Evolutionary conservation across 305 asterid species (phyloP).

Genomic region (Rubia tinctorum): DNA sequence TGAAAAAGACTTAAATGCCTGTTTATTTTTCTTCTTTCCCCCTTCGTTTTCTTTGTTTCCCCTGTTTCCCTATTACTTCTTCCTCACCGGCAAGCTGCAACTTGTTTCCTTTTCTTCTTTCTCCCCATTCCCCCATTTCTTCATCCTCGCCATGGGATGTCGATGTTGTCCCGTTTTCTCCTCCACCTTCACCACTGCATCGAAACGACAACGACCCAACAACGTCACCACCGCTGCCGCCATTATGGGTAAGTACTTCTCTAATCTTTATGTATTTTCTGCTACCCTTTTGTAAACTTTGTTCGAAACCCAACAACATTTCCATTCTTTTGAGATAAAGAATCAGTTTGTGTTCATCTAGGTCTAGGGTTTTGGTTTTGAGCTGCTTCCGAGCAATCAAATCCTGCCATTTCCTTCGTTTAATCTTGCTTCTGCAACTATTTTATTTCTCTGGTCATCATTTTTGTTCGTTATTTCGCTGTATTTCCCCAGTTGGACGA

Average conservation of each 20-base stretch:
- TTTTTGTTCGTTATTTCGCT: constrained; percentile 20
- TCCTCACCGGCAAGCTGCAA: too few relatives aligned
- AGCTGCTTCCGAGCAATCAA: too few relatives aligned
- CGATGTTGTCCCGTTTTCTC: too few relatives aligned
- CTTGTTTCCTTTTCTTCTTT: too few relatives aligned
- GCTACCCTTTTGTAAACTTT: neutral
- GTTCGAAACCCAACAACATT: too few relatives aligned
- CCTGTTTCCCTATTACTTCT: too few relatives aligned
- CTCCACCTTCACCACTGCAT: constrained; percentile 29
- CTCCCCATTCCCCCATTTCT: too few relatives aligned
- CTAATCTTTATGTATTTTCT: neutral
- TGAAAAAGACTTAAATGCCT: too few relatives aligned
- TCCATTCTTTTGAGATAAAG: too few relatives aligned
- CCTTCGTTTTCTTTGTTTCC: too few relatives aligned
- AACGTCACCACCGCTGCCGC: constrained; percentile 27
- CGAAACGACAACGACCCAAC: constrained; percentile 25
- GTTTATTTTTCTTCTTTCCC: too few relatives aligned
- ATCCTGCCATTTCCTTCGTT: constrained; percentile 22
- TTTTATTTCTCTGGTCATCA: constrained; percentile 23
- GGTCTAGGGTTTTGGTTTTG: constrained; percentile 46
- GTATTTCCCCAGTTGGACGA: too few relatives aligned
- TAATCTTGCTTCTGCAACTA: constrained; percentile 11
- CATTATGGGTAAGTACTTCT: constrained; percentile 27
- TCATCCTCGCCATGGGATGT: constrained; percentile 62
- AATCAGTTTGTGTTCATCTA: neutral